A percentile compares a stretch with the other conserved stretches of the same genome.
Conservation (phyloP, 1,284 basidiomycete species). For the Malassezia nana region DNA sequence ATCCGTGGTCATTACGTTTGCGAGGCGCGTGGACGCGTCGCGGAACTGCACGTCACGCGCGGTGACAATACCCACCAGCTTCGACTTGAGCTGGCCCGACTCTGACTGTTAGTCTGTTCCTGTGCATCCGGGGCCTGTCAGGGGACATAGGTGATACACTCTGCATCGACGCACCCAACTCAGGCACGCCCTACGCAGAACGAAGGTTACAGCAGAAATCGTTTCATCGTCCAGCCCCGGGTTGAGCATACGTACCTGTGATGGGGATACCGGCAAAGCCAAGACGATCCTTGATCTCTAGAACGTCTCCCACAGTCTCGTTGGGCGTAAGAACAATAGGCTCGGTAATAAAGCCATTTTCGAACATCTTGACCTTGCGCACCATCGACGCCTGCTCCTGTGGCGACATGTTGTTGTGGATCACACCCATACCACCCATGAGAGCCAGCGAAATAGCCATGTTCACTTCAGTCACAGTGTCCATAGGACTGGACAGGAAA, state of each 20-base stretch:
- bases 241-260: conserved; percentile 60
- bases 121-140: conserved; percentile 29
- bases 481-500: conserved; percentile 97
- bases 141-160: conserved; percentile 51
- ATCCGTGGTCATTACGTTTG: conserved; percentile 72
- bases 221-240: conserved; percentile 52
- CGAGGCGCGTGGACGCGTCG: conserved; percentile 59
- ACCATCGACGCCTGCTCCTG: conserved; percentile 91
- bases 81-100: conserved; percentile 72
- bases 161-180: conserved; percentile 64
- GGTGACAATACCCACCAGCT: conserved; percentile 92
- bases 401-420: conserved; percentile 90
- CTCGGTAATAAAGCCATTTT: conserved; percentile 97
- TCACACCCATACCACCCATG: conserved; percentile 90
- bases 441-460: conserved; percentile 68
- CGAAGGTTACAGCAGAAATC: conserved; percentile 62
- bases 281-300: conserved; percentile 80
- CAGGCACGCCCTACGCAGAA: conserved; percentile 64
- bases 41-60: conserved; percentile 94
- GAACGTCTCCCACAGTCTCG: conserved; percentile 74
- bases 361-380: conserved; percentile 82
- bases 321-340: conserved; percentile 68
- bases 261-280: conserved; percentile 97
- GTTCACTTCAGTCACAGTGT: conserved; percentile 92
- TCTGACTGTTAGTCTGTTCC: conserved; percentile 54